phyloP scores from a whole-genome alignment of 2,329 filamentous ascomycete species.

The Capronia coronata region DNA sequence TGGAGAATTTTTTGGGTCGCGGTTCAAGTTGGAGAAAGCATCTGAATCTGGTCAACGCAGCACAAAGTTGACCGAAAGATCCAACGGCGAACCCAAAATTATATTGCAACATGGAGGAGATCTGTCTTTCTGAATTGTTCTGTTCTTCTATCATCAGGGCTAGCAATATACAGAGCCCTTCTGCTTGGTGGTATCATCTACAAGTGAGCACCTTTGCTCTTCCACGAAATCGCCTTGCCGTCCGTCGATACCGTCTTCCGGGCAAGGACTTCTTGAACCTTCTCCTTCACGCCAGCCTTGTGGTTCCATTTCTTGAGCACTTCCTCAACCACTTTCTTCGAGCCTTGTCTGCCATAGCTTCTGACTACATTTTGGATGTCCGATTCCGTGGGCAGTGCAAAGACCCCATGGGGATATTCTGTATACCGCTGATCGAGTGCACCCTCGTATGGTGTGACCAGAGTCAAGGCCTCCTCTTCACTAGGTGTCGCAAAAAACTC shows the following conservation, averaged over 20 bases:
- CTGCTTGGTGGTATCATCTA: not conserved
- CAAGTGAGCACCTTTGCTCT: conserved; percentile 14
- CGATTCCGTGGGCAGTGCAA: conserved; percentile 67
- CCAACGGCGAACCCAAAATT: too few relatives aligned
- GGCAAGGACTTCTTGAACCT: conserved; percentile 61
- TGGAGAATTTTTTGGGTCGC: conserved; percentile 10
- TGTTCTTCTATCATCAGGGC: not conserved
- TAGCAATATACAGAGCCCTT: not conserved
- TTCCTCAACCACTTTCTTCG: conserved; percentile 55
- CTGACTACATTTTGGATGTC: conserved; percentile 43
- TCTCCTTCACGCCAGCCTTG: conserved; percentile 63
- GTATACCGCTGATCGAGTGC: conserved; percentile 50
- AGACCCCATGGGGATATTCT: conserved; percentile 63
- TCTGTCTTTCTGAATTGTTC: too few relatives aligned
- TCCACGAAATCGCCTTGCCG: conserved; percentile 33
- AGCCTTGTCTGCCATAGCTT: conserved; percentile 41
- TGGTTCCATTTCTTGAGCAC: conserved; percentile 55
- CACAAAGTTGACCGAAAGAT: not conserved
- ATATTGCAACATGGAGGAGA: too few relatives aligned
- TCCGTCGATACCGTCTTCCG: conserved; percentile 52
- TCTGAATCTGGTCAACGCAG: not conserved
- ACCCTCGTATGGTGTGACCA: conserved; percentile 48
- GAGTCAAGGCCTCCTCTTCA: conserved; percentile 45
- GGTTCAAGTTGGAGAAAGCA: conserved; percentile 2
- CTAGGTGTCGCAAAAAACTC: conserved; percentile 60